Conservation (phyloP, 257 asterid genomes). For the Solanum virginianum region DNA sequence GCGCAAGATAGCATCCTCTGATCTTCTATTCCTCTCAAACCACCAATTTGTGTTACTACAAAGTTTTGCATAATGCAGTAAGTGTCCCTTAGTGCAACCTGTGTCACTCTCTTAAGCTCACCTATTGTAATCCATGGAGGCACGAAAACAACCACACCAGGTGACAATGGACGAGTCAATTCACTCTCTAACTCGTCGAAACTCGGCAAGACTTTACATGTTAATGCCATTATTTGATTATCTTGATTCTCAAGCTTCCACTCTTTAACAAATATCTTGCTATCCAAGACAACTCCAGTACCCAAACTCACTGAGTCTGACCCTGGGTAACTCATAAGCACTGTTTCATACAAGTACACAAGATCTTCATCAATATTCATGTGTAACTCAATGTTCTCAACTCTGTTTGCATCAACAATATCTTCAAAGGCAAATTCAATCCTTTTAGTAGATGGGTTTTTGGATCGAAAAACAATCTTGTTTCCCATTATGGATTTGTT, state of each 20-base stretch:
- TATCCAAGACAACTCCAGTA: constrained; percentile 19
- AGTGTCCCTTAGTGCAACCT: constrained; percentile 60
- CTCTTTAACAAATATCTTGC: constrained; percentile 41
- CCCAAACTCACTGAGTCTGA: constrained; percentile 12
- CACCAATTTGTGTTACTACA: constrained; percentile 58
- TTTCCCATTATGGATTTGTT: constrained; percentile 9
- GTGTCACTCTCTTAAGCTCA: constrained; percentile 42
- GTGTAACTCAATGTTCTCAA: constrained; percentile 10
- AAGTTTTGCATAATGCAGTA: constrained; percentile 58
- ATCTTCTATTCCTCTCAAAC: constrained; percentile 43
- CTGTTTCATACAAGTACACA: constrained; percentile 32
- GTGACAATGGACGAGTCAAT: constrained; percentile 41
- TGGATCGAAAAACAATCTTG: constrained; percentile 10
- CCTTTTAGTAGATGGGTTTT: constrained; percentile 11
- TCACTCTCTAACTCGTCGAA: constrained; percentile 63
- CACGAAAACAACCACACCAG: constrained; percentile 55
- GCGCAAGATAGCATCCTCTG: constrained; percentile 19
- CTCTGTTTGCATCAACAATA: background rate
- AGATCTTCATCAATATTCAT: constrained; percentile 26
- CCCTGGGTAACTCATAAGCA: constrained; percentile 26
- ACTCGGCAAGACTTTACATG: constrained; percentile 59
- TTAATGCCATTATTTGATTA: constrained; percentile 17
- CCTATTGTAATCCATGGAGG: constrained; percentile 31
- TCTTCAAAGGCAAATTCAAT: constrained; percentile 12
- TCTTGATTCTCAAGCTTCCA: constrained; percentile 21